Conservation (phyloP, 2,329 filamentous ascomycete genomes). For the Aspergillus sp. region DNA sequence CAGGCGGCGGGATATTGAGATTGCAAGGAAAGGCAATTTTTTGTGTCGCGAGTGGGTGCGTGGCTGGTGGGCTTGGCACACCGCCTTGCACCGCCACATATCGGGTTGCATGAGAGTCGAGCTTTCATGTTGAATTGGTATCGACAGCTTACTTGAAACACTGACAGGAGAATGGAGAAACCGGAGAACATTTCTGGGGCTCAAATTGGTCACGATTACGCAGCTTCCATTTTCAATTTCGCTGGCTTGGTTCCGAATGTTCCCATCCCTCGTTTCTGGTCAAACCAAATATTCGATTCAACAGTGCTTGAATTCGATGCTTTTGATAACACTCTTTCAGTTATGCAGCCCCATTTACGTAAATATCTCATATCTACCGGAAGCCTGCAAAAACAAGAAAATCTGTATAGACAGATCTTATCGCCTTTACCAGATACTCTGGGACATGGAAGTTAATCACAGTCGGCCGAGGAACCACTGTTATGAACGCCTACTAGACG, state of each 20-base stretch:
- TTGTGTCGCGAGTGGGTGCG: conserved; percentile 22
- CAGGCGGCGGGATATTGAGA: conserved; percentile 17
- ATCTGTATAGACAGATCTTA: not conserved
- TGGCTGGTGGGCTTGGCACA: conserved; percentile 17
- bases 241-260: not conserved
- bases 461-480: not conserved
- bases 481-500: not conserved
- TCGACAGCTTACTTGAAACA: not conserved
- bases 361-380: conserved; percentile 10
- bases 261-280: not conserved
- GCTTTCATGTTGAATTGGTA: no score
- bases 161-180: no score
- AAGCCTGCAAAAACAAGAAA: not conserved
- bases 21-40: conserved; percentile 15
- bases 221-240: not conserved
- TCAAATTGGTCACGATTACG: not conserved
- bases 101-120: not conserved
- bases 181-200: no score
- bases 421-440: not conserved
- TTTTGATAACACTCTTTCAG: not conserved
- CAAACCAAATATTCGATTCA: not conserved
- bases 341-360: conserved; percentile 6
- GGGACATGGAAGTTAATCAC: conserved; percentile 1
- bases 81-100: conserved; percentile 13
- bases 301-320: not conserved